Conservation (phyloP, 169 alveolate genomes). For the Eimeria zaria region DNA sequence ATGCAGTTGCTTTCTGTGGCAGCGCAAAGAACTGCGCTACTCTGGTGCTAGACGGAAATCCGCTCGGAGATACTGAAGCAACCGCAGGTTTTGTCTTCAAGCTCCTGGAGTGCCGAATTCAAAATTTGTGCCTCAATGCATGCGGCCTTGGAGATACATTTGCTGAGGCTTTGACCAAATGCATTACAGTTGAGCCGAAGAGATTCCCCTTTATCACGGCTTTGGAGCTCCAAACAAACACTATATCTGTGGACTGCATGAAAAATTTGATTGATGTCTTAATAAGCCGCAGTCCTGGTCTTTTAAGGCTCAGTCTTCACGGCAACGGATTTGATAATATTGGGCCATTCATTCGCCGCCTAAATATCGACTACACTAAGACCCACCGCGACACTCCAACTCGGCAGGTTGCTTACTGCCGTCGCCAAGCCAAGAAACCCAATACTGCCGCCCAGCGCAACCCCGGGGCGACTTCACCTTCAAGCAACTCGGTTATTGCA, state of each 20-base stretch:
- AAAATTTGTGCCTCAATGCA: slow-evolving; percentile 36
- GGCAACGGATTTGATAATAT: slow-evolving; percentile 73
- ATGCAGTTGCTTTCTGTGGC: slow-evolving; percentile 45
- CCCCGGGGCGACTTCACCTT: not conserved
- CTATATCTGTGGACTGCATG: slow-evolving; percentile 52
- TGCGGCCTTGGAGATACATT: slow-evolving; percentile 55
- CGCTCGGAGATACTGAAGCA: slow-evolving; percentile 47
- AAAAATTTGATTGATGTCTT: slow-evolving; percentile 41
- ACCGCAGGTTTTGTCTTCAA: slow-evolving; percentile 39
- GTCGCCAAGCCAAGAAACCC: slow-evolving; percentile 14
- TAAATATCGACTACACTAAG: slow-evolving; percentile 24
- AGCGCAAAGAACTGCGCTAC: slow-evolving; percentile 47
- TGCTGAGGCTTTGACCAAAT: slow-evolving; percentile 52
- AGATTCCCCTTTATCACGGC: slow-evolving; percentile 35
- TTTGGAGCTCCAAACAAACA: slow-evolving; percentile 50
- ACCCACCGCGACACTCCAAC: slow-evolving; percentile 22
- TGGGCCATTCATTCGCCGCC: slow-evolving; percentile 29
- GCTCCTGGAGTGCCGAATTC: slow-evolving; percentile 33
- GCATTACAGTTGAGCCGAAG: not conserved
- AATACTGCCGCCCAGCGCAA: not conserved
- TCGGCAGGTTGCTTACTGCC: not conserved
- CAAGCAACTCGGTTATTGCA: not conserved
- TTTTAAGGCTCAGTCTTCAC: slow-evolving; percentile 1
- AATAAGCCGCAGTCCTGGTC: slow-evolving; percentile 16
- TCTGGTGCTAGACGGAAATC: slow-evolving; percentile 54